Conservation (phyloP, 2,329 filamentous ascomycete genomes). For the Stachybotrys elegans region DNA sequence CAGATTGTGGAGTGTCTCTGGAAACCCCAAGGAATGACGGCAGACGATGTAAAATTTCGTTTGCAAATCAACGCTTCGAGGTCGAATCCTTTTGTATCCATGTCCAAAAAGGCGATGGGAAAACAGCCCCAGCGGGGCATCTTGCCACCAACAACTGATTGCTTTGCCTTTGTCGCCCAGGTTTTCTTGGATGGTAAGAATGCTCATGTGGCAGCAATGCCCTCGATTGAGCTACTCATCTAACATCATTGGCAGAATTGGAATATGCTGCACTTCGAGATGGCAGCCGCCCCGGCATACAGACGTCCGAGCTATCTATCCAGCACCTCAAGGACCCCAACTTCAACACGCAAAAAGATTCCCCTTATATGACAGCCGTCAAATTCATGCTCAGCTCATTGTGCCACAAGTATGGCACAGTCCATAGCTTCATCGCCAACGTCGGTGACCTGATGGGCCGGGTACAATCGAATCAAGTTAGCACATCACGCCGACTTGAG, state of each 20-base stretch:
- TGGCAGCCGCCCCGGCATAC: conserved; percentile 21
- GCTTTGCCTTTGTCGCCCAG: conserved; percentile 34
- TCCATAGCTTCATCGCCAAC: conserved; percentile 22
- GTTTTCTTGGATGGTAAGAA: conserved; percentile 48
- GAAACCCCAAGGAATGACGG: conserved; percentile 35
- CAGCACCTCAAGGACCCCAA: conserved; percentile 32
- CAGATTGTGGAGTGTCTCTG: conserved; percentile 42
- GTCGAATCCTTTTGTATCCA: conserved; percentile 7
- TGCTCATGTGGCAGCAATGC: neutral
- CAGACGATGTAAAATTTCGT: conserved; percentile 21
- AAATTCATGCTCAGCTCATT: conserved; percentile 31
- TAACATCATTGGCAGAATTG: conserved; percentile 33
- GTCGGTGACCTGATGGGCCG: conserved; percentile 30
- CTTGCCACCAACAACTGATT: conserved; percentile 28
- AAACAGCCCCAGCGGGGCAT: conserved; percentile 34
- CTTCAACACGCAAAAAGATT: conserved; percentile 17
- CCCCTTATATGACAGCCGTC: conserved; percentile 29
- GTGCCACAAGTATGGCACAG: conserved; percentile 26
- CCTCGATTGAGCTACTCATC: conserved; percentile 3
- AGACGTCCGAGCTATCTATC: conserved; percentile 35
- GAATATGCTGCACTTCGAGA: conserved; percentile 36
- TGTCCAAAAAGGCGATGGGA: conserved; percentile 31
- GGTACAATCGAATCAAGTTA: conserved; percentile 29
- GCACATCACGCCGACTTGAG: conserved; percentile 42
- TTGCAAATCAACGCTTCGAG: conserved; percentile 14